These are phyloP conservation scores for Panicum hallii DNA, from an alignment of 202 grass and related monocot genomes.

Conservation along the genomic window DNA sequence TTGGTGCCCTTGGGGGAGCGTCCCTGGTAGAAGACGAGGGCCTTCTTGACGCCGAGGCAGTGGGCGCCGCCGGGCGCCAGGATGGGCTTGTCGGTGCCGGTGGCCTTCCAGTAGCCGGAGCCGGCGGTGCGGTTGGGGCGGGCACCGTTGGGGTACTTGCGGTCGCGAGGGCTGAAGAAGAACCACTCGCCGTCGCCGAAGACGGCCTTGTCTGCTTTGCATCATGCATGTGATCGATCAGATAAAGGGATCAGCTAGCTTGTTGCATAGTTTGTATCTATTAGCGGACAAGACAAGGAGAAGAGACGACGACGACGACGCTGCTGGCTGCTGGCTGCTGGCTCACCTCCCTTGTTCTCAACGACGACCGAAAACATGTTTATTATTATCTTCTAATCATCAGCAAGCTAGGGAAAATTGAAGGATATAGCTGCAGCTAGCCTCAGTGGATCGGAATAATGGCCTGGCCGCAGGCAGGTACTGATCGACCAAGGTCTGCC, in stretches of 20 bases:
- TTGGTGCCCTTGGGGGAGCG: constrained; percentile 89
- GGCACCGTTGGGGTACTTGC: constrained; percentile 75
- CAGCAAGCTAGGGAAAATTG: no score
- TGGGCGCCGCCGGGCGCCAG: constrained; percentile 41
- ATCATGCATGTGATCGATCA: no score
- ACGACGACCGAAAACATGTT: neutral
- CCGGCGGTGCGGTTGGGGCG: constrained; percentile 62
- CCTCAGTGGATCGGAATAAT: no score
- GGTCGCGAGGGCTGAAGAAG: constrained; percentile 79
- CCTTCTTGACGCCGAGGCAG: constrained; percentile 89
- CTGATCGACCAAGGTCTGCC: no score
- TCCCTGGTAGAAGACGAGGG: constrained; percentile 91
- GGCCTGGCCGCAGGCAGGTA: no score
- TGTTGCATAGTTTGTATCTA: neutral
- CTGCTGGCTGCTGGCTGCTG: no score
- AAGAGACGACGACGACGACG: neutral
- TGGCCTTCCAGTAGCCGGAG: constrained; percentile 91
- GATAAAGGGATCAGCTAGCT: no score
- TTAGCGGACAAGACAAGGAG: neutral
- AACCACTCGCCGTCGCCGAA: constrained; percentile 75
- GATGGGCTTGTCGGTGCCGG: constrained; percentile 92
- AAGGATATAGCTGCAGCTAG: no score
- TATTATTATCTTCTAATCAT: no score
- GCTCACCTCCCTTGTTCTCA: neutral
- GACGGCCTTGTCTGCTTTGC: constrained; percentile 50